Evolutionary conservation across 1,284 basidiomycete genomes (phyloP), one percentile per base, ranked within the genome.

Genomic region (Ganoderma multipileum): DNA sequence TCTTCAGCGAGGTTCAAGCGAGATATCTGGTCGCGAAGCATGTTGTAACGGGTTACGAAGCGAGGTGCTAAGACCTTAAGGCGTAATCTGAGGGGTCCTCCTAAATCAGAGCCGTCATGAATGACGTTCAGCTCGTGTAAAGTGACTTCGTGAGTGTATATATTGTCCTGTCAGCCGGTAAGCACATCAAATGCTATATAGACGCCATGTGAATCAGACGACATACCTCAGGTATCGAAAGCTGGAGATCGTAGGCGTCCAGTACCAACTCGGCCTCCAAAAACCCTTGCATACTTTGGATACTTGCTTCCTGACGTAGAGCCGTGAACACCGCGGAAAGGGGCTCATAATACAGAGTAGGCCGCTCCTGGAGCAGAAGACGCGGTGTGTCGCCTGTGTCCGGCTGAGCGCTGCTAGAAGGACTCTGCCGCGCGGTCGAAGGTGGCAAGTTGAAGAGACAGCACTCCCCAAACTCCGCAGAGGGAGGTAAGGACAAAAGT

Each of bases 311-410:
- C 73, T 86, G 83, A 38, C 91, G 89, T 42, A 94, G 81, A 67
- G 88, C 89, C 61, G 88, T 87, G 73, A 94, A 93, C 11, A 93
- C 85, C 68, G 80, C 82, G 44, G 84, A 86, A 65, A 94, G 76
- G 42, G 91, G 86, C 75, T 93, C 91, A 73, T 92, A 93, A 76
- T 92, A 94, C 9, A 94, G 81, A 3, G 87, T 89, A 3, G 91
- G 90, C 18, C 80, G 83, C 69, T 88, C 81, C 62, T 87, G 85
- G 66, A 93, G 82, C 60, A 93, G 79, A 16, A 91, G 71, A 54
- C 36, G 73, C 62, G 70, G 47, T 2, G 38, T 64, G 11, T 60
- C 50, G 5, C 64, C 54, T 30, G 50, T 59, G 20, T 58, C 68
- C 26, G 62, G 50, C 55, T 66, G 50, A 42, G 28, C 47, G 57